These are phyloP conservation scores for Agrocybe praecox DNA, from an alignment of 768 basidiomycete species.

Conservation along the genomic window DNA sequence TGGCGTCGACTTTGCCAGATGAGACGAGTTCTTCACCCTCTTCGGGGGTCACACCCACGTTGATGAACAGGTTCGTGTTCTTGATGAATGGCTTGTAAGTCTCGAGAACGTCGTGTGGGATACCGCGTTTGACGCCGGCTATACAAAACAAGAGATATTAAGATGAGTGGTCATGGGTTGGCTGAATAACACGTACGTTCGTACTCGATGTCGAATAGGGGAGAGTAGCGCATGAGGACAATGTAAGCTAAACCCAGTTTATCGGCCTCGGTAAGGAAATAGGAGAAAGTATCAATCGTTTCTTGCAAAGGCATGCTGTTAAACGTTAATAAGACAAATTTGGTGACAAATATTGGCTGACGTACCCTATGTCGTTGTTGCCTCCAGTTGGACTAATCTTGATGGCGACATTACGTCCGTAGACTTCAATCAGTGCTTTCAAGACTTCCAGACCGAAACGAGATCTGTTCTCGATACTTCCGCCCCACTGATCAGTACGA, in stretches of 20 bases:
- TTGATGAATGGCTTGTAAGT: conserved; percentile 37
- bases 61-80: conserved; percentile 38
- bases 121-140: conserved; percentile 33
- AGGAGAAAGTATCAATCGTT: conserved; percentile 41
- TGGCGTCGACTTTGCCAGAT: conserved; percentile 35
- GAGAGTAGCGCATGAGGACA: conserved; percentile 28
- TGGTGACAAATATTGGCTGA: not conserved
- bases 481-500: too few species aligned
- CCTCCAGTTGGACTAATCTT: conserved; percentile 47
- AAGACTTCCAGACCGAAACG: conserved; percentile 56
- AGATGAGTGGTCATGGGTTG: too few species aligned
- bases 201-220: too few species aligned
- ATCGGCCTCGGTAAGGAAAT: conserved; percentile 42
- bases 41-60: too few species aligned
- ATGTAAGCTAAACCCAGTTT: conserved; percentile 37
- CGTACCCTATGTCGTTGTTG: conserved; percentile 48
- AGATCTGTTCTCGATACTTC: conserved; percentile 55
- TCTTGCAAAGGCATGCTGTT: too few species aligned
- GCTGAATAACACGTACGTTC: conserved; percentile 24
- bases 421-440: conserved; percentile 42
- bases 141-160: not conserved
- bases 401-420: conserved; percentile 45
- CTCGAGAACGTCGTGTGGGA: conserved; percentile 39
- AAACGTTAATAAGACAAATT: not conserved
- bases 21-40: too few species aligned